phyloP scores from a whole-genome alignment of 352 stramenopile species.

The Globisporangium cylindrosporum region DNA sequence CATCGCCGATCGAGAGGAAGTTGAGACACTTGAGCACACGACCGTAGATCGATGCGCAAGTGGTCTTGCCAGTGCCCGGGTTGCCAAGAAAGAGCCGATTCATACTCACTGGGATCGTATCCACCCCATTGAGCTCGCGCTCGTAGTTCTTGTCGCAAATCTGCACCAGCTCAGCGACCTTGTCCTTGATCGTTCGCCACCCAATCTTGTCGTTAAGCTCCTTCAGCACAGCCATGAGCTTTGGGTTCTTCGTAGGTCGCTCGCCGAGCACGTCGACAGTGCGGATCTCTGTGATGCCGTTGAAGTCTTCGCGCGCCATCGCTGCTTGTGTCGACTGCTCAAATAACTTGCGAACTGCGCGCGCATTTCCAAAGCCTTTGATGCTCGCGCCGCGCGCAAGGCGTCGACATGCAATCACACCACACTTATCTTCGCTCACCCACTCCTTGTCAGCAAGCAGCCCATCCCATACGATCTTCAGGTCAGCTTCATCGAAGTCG shows the following conservation, averaged over 20 bases:
- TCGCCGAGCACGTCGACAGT: constrained; percentile 78
- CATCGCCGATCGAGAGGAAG: constrained; percentile 88
- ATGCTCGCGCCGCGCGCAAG: constrained; percentile 54
- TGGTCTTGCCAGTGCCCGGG: constrained; percentile 92
- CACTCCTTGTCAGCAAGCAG: constrained; percentile 42
- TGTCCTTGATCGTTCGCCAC: constrained; percentile 76
- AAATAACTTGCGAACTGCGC: constrained; percentile 72
- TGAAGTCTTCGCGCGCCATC: constrained; percentile 73
- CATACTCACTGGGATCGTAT: constrained; percentile 59
- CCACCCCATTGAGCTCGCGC: constrained; percentile 64
- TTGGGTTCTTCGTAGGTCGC: constrained; percentile 69
- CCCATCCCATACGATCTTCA: constrained; percentile 72
- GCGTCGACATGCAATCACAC: constrained; percentile 60
- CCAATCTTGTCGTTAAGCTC: constrained; percentile 79
- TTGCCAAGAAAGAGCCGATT: constrained; percentile 92
- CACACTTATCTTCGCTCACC: constrained; percentile 44
- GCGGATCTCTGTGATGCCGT: constrained; percentile 42
- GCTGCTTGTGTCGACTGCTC: constrained; percentile 56
- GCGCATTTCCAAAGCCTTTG: constrained; percentile 89
- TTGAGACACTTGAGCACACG: constrained; percentile 84
- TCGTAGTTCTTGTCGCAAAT: constrained; percentile 85
- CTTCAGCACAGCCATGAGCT: constrained; percentile 44
- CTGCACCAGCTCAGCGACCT: constrained; percentile 65
- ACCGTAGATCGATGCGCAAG: constrained; percentile 86
- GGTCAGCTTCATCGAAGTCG: constrained; percentile 88